These are phyloP conservation scores for Penicillium bovifimosum DNA, from an alignment of 495 filamentous ascomycete species.

Conservation along the genomic window DNA sequence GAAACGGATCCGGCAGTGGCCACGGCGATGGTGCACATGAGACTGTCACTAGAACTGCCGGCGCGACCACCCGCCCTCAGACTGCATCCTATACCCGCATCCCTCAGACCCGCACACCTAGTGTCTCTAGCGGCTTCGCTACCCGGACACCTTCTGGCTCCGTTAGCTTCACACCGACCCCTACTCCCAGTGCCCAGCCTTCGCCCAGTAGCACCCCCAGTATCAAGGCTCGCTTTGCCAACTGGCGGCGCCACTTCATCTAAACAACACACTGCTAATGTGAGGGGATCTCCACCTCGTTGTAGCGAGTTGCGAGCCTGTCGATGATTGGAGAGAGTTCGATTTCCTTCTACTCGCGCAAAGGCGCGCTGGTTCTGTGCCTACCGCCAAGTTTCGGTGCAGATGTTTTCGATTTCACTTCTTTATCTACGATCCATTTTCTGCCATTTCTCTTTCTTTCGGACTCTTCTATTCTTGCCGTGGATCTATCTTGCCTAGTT, in stretches of 20 bases:
- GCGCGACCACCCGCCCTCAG: constrained; percentile 21
- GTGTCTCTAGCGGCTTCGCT: constrained; percentile 24
- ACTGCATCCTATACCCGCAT: constrained; percentile 30
- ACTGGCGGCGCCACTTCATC: constrained; percentile 29
- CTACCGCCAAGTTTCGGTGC: constrained; percentile 18
- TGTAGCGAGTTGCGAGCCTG: constrained; percentile 8
- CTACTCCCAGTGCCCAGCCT: constrained; percentile 9
- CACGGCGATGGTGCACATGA: constrained; percentile 10
- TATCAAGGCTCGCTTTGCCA: constrained; percentile 15
- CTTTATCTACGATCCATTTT: constrained; percentile 22
- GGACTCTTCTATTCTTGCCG: constrained; percentile 7
- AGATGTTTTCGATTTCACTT: constrained; percentile 15
- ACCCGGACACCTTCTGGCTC: constrained; percentile 35
- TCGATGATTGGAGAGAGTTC: constrained; percentile 16
- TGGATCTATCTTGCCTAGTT: not conserved
- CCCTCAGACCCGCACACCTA: constrained; percentile 4
- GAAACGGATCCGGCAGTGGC: not conserved
- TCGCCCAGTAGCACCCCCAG: constrained; percentile 18
- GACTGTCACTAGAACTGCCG: constrained; percentile 5
- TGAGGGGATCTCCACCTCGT: constrained; percentile 10
- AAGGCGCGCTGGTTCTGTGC: constrained; percentile 28
- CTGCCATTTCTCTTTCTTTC: constrained; percentile 9
- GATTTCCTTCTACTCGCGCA: constrained; percentile 17
- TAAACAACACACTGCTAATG: constrained; percentile 10
- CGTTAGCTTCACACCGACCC: constrained; percentile 17